These are phyloP conservation scores for Fusarium incarnatum DNA, from an alignment of 2,329 filamentous ascomycete genomes.

Conservation along the genomic window DNA sequence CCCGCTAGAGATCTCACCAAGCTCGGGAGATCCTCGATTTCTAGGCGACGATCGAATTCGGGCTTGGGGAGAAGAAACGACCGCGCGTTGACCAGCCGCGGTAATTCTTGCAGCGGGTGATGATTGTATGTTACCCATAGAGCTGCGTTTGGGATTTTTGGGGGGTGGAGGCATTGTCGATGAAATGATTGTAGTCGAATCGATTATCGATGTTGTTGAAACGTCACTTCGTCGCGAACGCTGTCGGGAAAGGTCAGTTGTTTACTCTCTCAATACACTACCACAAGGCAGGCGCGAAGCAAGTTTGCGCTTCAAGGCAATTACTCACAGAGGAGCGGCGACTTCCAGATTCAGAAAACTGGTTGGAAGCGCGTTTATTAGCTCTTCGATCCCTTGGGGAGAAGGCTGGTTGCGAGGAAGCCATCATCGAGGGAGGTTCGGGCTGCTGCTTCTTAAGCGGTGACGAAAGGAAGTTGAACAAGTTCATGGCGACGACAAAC, in stretches of 20 bases:
- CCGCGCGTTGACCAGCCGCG: background rate
- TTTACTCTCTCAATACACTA: background rate
- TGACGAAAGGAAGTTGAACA: constrained; percentile 38
- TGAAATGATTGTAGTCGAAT: constrained; percentile 10
- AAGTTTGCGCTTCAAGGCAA: background rate
- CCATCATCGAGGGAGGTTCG: constrained; percentile 20
- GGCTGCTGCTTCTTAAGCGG: constrained; percentile 39
- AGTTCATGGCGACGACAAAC: constrained; percentile 9
- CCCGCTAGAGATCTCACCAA: background rate
- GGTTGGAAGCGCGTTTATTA: constrained; percentile 21
- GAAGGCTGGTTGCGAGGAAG: constrained; percentile 14
- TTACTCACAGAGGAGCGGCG: constrained; percentile 29
- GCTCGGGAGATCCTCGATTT: background rate
- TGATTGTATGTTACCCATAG: background rate
- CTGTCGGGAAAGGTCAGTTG: constrained; percentile 7
- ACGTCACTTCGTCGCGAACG: constrained; percentile 30
- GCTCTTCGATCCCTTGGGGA: constrained; percentile 36
- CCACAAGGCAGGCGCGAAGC: background rate
- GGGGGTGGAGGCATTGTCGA: constrained; percentile 19
- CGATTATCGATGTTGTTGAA: constrained; percentile 14
- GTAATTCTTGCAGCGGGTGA: background rate
- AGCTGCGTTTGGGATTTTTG: background rate
- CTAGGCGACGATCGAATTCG: constrained; percentile 9
- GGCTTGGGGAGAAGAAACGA: background rate
- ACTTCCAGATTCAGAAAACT: constrained; percentile 19